Evolutionary conservation across 805 yeast species (phyloP), one percentile per base, ranked within the genome.

Genomic region (Hanseniaspora clermontiae): DNA sequence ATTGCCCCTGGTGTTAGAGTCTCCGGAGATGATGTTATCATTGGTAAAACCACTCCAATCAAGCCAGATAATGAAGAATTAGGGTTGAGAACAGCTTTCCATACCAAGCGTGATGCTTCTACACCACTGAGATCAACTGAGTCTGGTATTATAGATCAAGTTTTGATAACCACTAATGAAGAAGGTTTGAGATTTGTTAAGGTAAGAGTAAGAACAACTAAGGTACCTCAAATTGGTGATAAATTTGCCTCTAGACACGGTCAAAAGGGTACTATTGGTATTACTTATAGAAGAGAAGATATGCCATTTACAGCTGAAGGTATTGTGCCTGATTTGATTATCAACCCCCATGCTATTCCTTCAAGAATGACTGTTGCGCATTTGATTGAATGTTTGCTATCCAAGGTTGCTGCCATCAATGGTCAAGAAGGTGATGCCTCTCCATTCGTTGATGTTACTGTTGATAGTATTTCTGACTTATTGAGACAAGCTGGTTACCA

Each of bases 341-440:
- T 93, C 69, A 93, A 93, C 71, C 99, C 99, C 2, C 99, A 93
- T 73, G 98, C 97, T 68, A 93, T 93, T 79, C 99, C 99, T 63
- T 93, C 99, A 58, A 97, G 99, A 80, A 93, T 93, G 99, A 93
- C 99, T 43, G 98, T 93, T 59, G 99, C 98, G 51, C 97, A 93
- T 77, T 84, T 93, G 77, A 91, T 93, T 72, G 99, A 93, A 77
- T 93, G 98, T 84, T 76, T 93, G 70, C 76, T 93, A 64, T 85
- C 95, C 51, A 93, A 93, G 73, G 97, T 93, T 45, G 90, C 97
- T 4, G 82, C 97, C 1, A 76, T 93, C 64, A 83, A 95, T 49
- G 98, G 97, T 66, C 79, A 87, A 66, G 99, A 93, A 72, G 98
- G 98, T 78, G 99, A 93, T 72, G 98, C 99, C 7, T 89, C 97